Conservation (phyloP, 495 filamentous ascomycete species). For the Penicillium daleae region DNA sequence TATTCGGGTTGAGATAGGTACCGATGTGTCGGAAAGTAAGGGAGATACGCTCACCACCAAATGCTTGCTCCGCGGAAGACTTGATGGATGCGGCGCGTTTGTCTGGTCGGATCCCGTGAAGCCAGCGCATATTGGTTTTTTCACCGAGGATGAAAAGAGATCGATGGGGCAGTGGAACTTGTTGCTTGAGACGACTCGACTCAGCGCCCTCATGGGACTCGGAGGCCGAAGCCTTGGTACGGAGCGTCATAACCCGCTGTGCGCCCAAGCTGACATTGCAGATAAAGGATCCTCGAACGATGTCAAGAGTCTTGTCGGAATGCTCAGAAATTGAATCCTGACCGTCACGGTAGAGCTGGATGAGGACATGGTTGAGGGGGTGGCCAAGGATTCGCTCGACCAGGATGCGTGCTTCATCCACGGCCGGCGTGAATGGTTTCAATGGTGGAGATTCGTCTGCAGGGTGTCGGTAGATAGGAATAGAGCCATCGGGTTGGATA, state of each 20-base stretch:
- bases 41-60: constrained; percentile 78
- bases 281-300: constrained; percentile 77
- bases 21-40: constrained; percentile 92
- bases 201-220: constrained; percentile 23
- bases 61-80: constrained; percentile 68
- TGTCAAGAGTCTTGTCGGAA: constrained; percentile 95
- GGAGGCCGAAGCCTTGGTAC: constrained; percentile 68
- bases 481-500: constrained; percentile 69
- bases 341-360: constrained; percentile 89
- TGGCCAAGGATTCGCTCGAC: constrained; percentile 76
- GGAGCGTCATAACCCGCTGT: constrained; percentile 85
- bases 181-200: constrained; percentile 57
- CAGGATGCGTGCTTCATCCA: constrained; percentile 65
- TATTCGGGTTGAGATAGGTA: constrained; percentile 71
- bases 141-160: constrained; percentile 84
- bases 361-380: constrained; percentile 87
- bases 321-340: constrained; percentile 97
- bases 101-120: constrained; percentile 88
- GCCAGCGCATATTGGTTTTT: constrained; percentile 81
- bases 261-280: constrained; percentile 93
- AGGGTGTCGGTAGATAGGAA: constrained; percentile 93
- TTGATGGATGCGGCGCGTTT: constrained; percentile 71
- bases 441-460: constrained; percentile 86
- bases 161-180: constrained; percentile 81
- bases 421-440: constrained; percentile 70